Evolutionary conservation across 768 basidiomycete genomes (phyloP).

Genomic region (Auricularia cornea): DNA sequence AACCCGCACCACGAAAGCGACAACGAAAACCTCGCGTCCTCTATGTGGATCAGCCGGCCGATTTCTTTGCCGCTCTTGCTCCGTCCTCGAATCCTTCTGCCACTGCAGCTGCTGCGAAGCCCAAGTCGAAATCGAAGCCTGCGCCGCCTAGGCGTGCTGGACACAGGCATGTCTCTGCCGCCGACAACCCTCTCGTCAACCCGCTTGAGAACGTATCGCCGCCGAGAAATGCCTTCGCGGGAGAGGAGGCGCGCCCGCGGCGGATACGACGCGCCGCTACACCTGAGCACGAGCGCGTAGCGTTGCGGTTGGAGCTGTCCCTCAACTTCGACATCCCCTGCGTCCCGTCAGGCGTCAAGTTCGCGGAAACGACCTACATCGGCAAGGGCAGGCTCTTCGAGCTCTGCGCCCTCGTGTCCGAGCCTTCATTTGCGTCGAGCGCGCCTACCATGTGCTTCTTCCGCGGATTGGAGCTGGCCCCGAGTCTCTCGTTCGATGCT

Average conservation of each 20-base stretch:
- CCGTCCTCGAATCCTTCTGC: too few species aligned
- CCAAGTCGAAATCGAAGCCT: too few species aligned
- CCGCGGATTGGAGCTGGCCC: conserved; percentile 31
- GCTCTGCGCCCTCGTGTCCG: conserved; percentile 35
- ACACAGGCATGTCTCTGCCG: not conserved
- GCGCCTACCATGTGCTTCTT: conserved; percentile 26
- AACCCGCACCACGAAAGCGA: too few species aligned
- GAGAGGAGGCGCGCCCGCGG: not conserved
- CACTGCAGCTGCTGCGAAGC: too few species aligned
- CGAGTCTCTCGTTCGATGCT: conserved; percentile 32
- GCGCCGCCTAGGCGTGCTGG: too few species aligned
- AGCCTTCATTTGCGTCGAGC: conserved; percentile 17
- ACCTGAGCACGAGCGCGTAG: not conserved
- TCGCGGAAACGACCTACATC: conserved; percentile 45
- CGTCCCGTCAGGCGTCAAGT: conserved; percentile 44
- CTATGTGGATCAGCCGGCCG: too few species aligned
- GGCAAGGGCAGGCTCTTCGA: conserved; percentile 54
- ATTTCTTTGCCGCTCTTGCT: too few species aligned
- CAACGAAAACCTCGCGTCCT: too few species aligned
- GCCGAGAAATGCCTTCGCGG: not conserved
- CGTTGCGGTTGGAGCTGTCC: conserved; percentile 18
- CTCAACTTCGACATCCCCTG: conserved; percentile 46
- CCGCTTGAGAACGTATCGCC: not conserved
- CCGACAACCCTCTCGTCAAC: not conserved
- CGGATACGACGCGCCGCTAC: not conserved